These are phyloP conservation scores for Aspergillus sojae DNA, from an alignment of 2,329 filamentous ascomycete genomes.

Conservation along the genomic window DNA sequence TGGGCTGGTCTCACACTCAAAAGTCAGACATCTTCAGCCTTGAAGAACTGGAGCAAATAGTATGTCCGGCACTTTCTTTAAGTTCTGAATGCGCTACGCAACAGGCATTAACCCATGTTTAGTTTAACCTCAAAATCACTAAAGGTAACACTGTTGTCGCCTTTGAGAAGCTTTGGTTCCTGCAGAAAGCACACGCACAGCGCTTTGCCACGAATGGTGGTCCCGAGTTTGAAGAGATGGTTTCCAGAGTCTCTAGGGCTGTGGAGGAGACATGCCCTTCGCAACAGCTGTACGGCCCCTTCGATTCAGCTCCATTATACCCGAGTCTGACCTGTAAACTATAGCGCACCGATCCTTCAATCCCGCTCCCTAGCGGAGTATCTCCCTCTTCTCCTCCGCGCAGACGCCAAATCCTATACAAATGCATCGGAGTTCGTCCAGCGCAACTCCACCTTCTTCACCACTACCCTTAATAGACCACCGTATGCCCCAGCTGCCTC, in stretches of 20 bases:
- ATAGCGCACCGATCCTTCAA: constrained; percentile 33
- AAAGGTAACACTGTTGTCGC: constrained; percentile 85
- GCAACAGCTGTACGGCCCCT: constrained; percentile 33
- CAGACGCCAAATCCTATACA: constrained; percentile 61
- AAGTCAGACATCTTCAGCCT: constrained; percentile 73
- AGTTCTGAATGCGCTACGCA: background rate
- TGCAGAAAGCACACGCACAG: constrained; percentile 72
- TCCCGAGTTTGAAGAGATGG: constrained; percentile 43
- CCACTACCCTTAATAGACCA: constrained; percentile 31
- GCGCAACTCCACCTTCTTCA: constrained; percentile 63
- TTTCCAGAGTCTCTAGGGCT: constrained; percentile 34
- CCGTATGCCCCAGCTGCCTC: constrained; percentile 26
- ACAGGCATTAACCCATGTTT: background rate
- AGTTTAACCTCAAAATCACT: constrained; percentile 87
- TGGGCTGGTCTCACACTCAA: constrained; percentile 76
- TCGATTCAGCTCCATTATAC: background rate
- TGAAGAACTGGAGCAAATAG: constrained; percentile 69
- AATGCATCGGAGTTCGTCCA: constrained; percentile 58
- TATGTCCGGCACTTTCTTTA: constrained; percentile 40
- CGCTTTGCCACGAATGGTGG: constrained; percentile 51
- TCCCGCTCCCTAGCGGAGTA: constrained; percentile 49
- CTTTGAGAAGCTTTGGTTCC: constrained; percentile 75
- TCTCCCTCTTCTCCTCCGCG: constrained; percentile 53
- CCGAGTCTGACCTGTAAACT: constrained; percentile 12
- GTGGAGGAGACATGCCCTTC: constrained; percentile 27